Conservation (phyloP, 495 filamentous ascomycete species). For the Diplogelasinospora grovesii region DNA sequence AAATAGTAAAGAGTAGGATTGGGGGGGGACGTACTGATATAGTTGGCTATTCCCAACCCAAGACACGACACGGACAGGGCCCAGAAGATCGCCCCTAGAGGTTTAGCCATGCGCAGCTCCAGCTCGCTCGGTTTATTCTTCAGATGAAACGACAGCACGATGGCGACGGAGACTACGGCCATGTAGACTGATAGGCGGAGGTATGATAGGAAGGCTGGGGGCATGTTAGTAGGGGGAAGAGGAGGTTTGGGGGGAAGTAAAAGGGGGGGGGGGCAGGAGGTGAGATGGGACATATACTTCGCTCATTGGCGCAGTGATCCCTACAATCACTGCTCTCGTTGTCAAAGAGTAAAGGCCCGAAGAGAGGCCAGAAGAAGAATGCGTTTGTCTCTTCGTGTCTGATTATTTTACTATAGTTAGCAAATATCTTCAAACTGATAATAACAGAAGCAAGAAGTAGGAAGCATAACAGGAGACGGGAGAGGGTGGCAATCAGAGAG, state of each 20-base stretch:
- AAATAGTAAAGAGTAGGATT: background rate
- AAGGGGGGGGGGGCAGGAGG: too few relatives aligned
- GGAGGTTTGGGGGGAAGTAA: background rate
- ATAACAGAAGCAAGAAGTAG: too few relatives aligned
- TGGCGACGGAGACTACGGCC: conserved; percentile 80
- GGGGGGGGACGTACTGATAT: conserved; percentile 47
- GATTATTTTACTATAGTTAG: too few relatives aligned
- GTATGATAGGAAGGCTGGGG: conserved; percentile 78
- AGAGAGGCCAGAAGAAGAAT: conserved; percentile 63
- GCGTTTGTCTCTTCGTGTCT: too few relatives aligned
- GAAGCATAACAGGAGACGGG: too few relatives aligned
- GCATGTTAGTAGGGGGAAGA: background rate
- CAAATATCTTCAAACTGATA: too few relatives aligned
- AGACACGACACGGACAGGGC: conserved; percentile 68
- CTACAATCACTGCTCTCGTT: conserved; percentile 84
- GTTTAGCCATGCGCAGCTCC: conserved; percentile 71
- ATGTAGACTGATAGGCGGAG: conserved; percentile 88
- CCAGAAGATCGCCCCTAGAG: conserved; percentile 88
- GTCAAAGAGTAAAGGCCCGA: conserved; percentile 79
- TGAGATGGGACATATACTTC: conserved; percentile 48
- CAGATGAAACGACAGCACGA: conserved; percentile 89
- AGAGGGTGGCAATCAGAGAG: too few relatives aligned
- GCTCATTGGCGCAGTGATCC: conserved; percentile 71
- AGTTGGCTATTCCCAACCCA: conserved; percentile 72
- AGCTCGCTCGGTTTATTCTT: conserved; percentile 59